phyloP scores from a whole-genome alignment of 176 grass and related monocot genomes.

The Avena insularis region DNA sequence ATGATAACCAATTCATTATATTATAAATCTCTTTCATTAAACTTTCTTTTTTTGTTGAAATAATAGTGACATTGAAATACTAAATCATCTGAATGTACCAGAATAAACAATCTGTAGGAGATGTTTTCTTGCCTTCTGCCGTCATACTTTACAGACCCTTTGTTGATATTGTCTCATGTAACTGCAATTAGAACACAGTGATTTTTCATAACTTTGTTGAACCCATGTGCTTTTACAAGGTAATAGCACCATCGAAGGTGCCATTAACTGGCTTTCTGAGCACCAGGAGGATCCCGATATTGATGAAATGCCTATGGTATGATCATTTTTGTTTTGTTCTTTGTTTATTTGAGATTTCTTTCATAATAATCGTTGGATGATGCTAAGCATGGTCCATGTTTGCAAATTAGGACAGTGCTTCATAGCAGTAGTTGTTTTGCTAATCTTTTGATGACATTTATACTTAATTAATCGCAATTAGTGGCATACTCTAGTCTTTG shows the following conservation, averaged over 20 bases:
- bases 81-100: slow-evolving; percentile 15
- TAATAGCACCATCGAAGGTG: slow-evolving; percentile 97
- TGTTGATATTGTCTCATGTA: background rate
- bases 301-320: slow-evolving; percentile 98
- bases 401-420: slow-evolving; percentile 18
- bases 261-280: slow-evolving; percentile 97
- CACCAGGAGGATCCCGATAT: slow-evolving; percentile 95
- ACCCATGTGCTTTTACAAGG: slow-evolving; percentile 54
- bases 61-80: background rate
- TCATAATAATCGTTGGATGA: slow-evolving; percentile 6
- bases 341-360: background rate
- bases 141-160: background rate
- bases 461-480: background rate
- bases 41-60: background rate
- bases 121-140: background rate
- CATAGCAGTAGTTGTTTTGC: slow-evolving; percentile 15
- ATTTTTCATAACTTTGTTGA: slow-evolving; percentile 17
- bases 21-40: background rate
- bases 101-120: background rate
- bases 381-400: slow-evolving; percentile 6
- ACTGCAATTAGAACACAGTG: background rate
- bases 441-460: slow-evolving; percentile 17
- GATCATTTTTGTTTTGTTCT: slow-evolving; percentile 17
- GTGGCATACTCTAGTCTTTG: background rate
- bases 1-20: background rate